Percentiles rank a stretch among this genome's conserved stretches.
Conservation (phyloP, 2,329 filamentous ascomycete species). For the Pseudogymnoascus sp. region DNA sequence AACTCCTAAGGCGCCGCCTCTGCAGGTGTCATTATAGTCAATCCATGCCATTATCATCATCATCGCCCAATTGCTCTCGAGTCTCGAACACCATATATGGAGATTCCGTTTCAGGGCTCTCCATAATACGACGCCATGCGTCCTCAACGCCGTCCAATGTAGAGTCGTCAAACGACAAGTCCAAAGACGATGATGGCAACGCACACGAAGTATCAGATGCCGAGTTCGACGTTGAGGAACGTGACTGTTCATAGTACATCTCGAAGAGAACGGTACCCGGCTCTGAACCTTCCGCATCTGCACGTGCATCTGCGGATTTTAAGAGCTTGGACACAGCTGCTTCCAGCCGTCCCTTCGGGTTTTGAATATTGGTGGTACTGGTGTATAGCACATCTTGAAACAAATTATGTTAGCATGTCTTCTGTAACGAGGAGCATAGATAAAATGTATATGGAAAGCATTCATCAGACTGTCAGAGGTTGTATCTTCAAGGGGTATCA, state of each 20-base stretch:
- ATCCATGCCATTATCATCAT: slow-evolving; percentile 42
- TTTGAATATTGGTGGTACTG: slow-evolving; percentile 20
- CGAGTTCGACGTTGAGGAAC: slow-evolving; percentile 22
- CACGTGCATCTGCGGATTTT: not conserved
- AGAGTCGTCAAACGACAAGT: slow-evolving; percentile 68
- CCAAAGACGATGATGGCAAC: slow-evolving; percentile 52
- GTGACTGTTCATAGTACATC: slow-evolving; percentile 49
- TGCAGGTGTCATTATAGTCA: not conserved
- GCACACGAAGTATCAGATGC: slow-evolving; percentile 39
- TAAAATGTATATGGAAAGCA: slow-evolving; percentile 26
- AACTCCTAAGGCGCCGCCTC: not conserved
- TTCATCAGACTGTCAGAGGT: slow-evolving; percentile 85
- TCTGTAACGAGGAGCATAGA: slow-evolving; percentile 9
- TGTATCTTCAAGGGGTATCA: slow-evolving; percentile 79
- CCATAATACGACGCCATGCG: slow-evolving; percentile 55
- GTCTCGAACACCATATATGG: slow-evolving; percentile 74
- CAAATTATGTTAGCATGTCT: slow-evolving; percentile 19
- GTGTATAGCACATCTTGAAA: slow-evolving; percentile 30
- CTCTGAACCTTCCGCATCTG: slow-evolving; percentile 21
- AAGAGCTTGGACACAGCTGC: slow-evolving; percentile 39
- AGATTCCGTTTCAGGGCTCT: slow-evolving; percentile 41
- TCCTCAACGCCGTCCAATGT: slow-evolving; percentile 59
- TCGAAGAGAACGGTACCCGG: slow-evolving; percentile 38
- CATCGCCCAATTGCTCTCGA: slow-evolving; percentile 53
- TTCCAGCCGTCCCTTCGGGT: slow-evolving; percentile 20